A percentile compares a stretch with the other conserved stretches of the same genome.
These are phyloP conservation scores for Hypoxylon sp. DNA, from an alignment of 2,329 filamentous ascomycete genomes.

Conservation along the genomic window DNA sequence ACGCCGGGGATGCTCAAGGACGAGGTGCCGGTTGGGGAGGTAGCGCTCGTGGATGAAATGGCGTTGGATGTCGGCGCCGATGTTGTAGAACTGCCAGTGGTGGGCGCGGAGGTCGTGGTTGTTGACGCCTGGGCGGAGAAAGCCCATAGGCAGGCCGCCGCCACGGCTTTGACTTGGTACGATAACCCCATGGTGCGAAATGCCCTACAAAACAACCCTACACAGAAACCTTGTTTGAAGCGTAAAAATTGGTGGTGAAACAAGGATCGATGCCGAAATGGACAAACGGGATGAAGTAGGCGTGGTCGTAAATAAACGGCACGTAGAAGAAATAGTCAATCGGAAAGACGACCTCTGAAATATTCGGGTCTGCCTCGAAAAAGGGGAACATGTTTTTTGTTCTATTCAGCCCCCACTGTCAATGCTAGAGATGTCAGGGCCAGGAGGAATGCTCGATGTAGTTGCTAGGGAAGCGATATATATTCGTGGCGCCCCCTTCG, in stretches of 20 bases:
- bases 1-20: constrained; percentile 29
- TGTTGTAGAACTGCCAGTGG: constrained; percentile 35
- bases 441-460: constrained; percentile 38
- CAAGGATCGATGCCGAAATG: constrained; percentile 21
- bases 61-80: neutral
- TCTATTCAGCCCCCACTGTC: constrained; percentile 10
- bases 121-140: constrained; percentile 30
- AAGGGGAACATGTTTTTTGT: neutral
- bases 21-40: neutral
- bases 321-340: constrained; percentile 16
- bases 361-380: constrained; percentile 43
- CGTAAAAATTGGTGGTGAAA: constrained; percentile 10
- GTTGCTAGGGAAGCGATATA: constrained; percentile 1
- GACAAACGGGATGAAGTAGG: constrained; percentile 22
- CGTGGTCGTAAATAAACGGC: constrained; percentile 16
- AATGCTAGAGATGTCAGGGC: constrained; percentile 34
- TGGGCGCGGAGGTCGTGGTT: constrained; percentile 16
- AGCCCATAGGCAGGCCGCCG: constrained; percentile 42
- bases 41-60: constrained; percentile 4
- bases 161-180: constrained; percentile 37
- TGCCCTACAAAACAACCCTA: neutral
- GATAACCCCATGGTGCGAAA: constrained; percentile 45
- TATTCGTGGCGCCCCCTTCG: constrained; percentile 34
- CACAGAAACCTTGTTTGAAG: neutral
- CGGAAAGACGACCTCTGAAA: constrained; percentile 22